Conservation (phyloP, 2,329 filamentous ascomycete species). For the Sarocladiaceae sp. region DNA sequence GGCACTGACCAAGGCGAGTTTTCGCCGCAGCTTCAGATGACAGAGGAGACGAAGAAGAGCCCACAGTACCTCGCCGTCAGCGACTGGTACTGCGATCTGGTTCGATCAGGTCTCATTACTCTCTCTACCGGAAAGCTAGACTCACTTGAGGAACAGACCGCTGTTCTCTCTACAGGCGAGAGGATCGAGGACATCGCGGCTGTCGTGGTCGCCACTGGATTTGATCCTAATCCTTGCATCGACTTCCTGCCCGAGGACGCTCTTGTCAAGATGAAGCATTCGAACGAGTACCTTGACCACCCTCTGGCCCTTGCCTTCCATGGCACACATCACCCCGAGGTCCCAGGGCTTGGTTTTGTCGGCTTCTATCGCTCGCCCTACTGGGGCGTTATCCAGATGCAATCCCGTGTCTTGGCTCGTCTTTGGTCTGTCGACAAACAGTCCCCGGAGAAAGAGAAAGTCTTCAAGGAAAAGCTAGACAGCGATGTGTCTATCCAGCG, state of each 20-base stretch:
- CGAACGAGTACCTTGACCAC: conserved; percentile 45
- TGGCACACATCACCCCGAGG: conserved; percentile 51
- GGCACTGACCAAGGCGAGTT: conserved; percentile 50
- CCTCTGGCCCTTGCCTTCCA: conserved; percentile 63
- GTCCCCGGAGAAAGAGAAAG: neutral
- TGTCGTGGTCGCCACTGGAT: conserved; percentile 71
- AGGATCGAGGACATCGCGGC: conserved; percentile 53
- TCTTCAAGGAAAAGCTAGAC: conserved; percentile 33
- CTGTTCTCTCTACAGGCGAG: conserved; percentile 22
- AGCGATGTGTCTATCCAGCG: conserved; percentile 38
- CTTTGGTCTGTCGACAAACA: conserved; percentile 43
- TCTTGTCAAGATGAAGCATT: conserved; percentile 51
- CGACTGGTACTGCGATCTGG: conserved; percentile 67
- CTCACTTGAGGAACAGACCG: conserved; percentile 28
- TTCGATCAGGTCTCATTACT: conserved; percentile 56
- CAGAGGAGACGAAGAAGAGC: conserved; percentile 32
- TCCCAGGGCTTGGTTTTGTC: conserved; percentile 67
- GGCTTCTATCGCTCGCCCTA: conserved; percentile 81
- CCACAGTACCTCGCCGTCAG: conserved; percentile 64
- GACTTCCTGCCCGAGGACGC: conserved; percentile 55
- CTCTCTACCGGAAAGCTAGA: conserved; percentile 41
- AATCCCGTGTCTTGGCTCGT: conserved; percentile 61
- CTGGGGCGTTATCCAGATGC: conserved; percentile 85
- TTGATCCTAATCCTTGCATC: conserved; percentile 57
- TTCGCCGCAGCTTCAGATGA: conserved; percentile 34